Evolutionary conservation across 441 rosid species (phyloP), one percentile per base, ranked within the genome.

Genomic region (Pelargonium cotyledonis): DNA sequence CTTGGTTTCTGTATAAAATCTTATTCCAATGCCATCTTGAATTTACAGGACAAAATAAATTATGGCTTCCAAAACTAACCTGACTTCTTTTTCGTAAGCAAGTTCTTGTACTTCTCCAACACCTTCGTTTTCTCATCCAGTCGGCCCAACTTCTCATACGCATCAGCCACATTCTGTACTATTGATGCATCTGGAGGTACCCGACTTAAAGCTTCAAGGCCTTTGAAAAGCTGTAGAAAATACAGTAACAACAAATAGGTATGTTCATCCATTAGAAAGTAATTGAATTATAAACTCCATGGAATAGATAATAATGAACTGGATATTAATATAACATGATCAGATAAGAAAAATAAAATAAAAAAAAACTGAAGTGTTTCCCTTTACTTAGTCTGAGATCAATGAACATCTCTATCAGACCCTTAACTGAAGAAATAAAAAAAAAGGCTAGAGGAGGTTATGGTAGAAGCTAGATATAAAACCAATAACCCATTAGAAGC

Each of bases 161-260:
- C 89, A 82, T 95, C 84, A 8, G 89, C 96, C 65, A 92, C 98
- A 72, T 83, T 86, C 84, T 82, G 88, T 66, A 92, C 81, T 29
- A 90, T 68, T 64, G 87, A 81, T 79, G 86, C 86, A 64, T 85
- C 89, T 4, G 90, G 84, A 71, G 96, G 97, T 74, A 84, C 85
- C 49, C 99, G 89, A 71, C 78, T 91, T 73, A 82, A 91, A 63
- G 91, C 82, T 86, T 95, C 97, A 73, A 91, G 78, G 35, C 82
- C 86, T 84, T 83, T 89, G 82, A 88, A 91, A 79, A 95, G 92
- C 96, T 95, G 72, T 69, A 69, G 49, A 46, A 77, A 71, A 58
- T 51, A 79, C 38, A 21, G 66, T 16, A 62, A 69, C 19, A 70
- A 16, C 19, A 49, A 19, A n/a, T 35, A 15, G 18, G 55, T n/a